Evolutionary conservation across 805 yeast species (phyloP).

Genomic region (Starmerella geochares): DNA sequence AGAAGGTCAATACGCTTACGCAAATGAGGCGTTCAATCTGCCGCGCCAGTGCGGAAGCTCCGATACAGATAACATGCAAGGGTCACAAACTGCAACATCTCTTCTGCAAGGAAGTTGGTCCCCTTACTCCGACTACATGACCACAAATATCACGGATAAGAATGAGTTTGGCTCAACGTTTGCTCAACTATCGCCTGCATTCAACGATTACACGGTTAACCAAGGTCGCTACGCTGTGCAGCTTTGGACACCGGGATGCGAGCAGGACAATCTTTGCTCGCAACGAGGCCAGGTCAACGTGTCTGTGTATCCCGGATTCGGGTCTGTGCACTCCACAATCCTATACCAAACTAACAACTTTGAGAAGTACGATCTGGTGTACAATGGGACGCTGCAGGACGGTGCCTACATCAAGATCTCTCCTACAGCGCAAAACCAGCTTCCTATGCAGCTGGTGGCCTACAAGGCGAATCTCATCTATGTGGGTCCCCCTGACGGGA

Average conservation of each 20-base stretch:
- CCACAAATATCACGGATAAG: constrained; percentile 28
- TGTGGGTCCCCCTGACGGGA: constrained; percentile 33
- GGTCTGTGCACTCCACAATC: constrained; percentile 35
- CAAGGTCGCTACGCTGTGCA: constrained; percentile 61
- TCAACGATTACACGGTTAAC: constrained; percentile 46
- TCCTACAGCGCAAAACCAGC: constrained; percentile 23
- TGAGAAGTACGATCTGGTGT: constrained; percentile 71
- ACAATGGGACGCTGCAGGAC: constrained; percentile 50
- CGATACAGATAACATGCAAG: neutral
- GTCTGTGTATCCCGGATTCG: constrained; percentile 45
- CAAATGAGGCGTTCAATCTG: constrained; percentile 52
- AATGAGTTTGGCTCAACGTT: constrained; percentile 31
- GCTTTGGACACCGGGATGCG: constrained; percentile 82
- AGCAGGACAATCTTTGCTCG: constrained; percentile 52
- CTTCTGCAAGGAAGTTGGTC: constrained; percentile 26
- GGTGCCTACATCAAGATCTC: constrained; percentile 35
- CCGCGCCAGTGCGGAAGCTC: constrained; percentile 12
- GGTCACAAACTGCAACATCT: constrained; percentile 3
- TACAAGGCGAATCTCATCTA: constrained; percentile 47
- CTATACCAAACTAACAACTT: constrained; percentile 73
- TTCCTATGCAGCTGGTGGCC: constrained; percentile 53
- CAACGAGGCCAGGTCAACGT: constrained; percentile 71
- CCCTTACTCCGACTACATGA: constrained; percentile 24
- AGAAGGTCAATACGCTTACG: constrained; percentile 49
- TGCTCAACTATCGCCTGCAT: constrained; percentile 46